These are phyloP conservation scores for Fistulinella cinereoalba DNA, from an alignment of 1,284 basidiomycete species.

Conservation along the genomic window DNA sequence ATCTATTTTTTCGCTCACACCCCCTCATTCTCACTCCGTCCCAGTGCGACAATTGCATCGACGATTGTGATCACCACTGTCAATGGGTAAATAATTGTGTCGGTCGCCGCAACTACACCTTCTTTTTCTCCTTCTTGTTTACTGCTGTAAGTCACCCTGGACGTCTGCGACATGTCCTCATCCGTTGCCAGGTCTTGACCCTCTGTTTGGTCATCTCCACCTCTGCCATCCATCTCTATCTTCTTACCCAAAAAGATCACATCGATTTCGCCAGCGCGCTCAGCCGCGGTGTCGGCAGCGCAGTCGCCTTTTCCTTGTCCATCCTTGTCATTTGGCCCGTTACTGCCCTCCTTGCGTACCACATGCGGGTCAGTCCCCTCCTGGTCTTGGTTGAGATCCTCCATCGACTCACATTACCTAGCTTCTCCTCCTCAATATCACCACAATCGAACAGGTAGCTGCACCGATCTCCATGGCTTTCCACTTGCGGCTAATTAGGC, in stretches of 20 bases:
- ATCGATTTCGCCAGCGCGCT: conserved; percentile 60
- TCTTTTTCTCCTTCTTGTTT: conserved; percentile 79
- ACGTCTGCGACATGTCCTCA: conserved; percentile 5
- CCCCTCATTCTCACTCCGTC: conserved; percentile 6
- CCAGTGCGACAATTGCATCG: conserved; percentile 93
- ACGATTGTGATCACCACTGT: conserved; percentile 88
- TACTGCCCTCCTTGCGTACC: conserved; percentile 74
- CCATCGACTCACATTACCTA: conserved; percentile 30
- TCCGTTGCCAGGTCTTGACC: conserved; percentile 53
- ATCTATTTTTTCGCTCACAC: conserved; percentile 17
- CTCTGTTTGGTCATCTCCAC: conserved; percentile 77
- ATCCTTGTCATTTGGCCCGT: conserved; percentile 79
- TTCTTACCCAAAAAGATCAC: conserved; percentile 55
- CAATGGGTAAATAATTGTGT: conserved; percentile 95
- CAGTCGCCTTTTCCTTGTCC: conserved; percentile 70
- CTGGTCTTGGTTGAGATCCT: background rate
- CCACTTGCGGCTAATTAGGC: conserved; percentile 11
- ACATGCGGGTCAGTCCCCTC: conserved; percentile 65
- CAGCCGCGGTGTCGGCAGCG: conserved; percentile 65
- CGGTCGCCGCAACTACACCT: conserved; percentile 87
- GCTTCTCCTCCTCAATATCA: conserved; percentile 81
- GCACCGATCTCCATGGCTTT: background rate
- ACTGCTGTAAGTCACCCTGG: conserved; percentile 55
- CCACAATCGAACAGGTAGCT: conserved; percentile 89
- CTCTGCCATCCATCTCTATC: conserved; percentile 75